A percentile compares a stretch with the other conserved stretches of the same genome.
phyloP scores from a whole-genome alignment of 2,329 filamentous ascomycete genomes.

The Colletotrichum navitas region DNA sequence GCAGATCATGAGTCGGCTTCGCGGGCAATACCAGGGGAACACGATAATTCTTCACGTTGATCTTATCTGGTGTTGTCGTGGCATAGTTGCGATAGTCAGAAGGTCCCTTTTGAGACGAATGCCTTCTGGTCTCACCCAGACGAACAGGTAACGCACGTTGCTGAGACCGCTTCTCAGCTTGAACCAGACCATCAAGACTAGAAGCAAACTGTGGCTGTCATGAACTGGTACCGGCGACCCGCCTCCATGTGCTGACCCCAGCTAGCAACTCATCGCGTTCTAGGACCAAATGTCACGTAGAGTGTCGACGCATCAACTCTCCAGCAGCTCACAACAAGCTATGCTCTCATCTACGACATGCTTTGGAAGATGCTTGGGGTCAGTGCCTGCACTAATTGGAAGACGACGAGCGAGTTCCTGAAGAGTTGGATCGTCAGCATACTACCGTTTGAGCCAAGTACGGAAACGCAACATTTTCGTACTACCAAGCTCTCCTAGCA shows the following conservation, averaged over 20 bases:
- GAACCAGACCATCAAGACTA: no score
- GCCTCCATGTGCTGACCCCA: no score
- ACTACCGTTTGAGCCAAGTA: background rate
- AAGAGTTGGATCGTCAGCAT: background rate
- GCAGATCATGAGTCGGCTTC: background rate
- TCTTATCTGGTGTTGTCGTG: background rate
- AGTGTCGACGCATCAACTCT: no score
- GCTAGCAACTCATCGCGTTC: no score
- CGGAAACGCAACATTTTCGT: constrained; percentile 11
- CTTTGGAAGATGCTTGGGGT: no score
- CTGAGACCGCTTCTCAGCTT: no score
- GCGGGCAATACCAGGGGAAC: background rate
- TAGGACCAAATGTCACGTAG: no score
- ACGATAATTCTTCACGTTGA: background rate
- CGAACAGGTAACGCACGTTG: background rate
- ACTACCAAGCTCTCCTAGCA: constrained; percentile 46
- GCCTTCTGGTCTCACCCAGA: background rate
- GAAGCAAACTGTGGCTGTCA: no score
- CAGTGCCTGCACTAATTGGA: constrained; percentile 46
- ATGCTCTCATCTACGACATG: no score
- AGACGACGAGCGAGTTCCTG: constrained; percentile 53
- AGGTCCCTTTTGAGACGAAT: background rate
- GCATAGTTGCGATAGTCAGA: background rate
- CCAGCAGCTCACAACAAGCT: no score
- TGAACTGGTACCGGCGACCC: no score